Base-by-base conservation (phyloP, 2,329 filamentous ascomycete genomes). In the Didymella exigua region DNA sequence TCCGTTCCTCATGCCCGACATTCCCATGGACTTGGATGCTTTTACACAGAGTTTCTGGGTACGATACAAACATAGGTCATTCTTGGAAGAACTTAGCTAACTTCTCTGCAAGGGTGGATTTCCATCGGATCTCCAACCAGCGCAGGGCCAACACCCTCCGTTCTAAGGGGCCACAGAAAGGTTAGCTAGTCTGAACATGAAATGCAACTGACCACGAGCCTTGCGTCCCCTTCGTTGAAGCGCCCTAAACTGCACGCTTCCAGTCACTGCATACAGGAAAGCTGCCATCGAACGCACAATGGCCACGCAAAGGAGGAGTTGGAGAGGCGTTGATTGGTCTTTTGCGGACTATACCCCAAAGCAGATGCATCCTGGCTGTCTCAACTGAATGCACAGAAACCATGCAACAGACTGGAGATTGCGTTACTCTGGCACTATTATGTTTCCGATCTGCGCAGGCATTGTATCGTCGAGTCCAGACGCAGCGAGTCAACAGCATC, bases 11-110 rank as follows among this genome's bases (percentile, higher is more conserved):
- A 60, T 61, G 46, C 43, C 51, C 11, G 61, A 66, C 24, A 58
- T 63, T 33, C 46, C 61, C 2, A 67, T 70, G 59, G 63, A 70
- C 30, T 47, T 71, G n/a, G 62, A 62, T 13, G 21, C 47, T 7
- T 56, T 58, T 16, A 50, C 52, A 7, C 53, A 62, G 13, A 40
- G 49, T n/a, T 67, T 69, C 29, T 72, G 68, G 68, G 69, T 69
- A 56, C 21, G 5, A 30, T 3, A 16, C 4, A 13, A 26, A 23
- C 16, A 8, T 4, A 18, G 5, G 11, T n/a, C n/a, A n/a, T 9
- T 43, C 13, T 5, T 9, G 10, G 5, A 14, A 16, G 11, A 13
- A 4, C 11, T 21, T 21, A 4, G 21, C 52, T 55, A 23, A 55
- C 18, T 5, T 24, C 1, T 7, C 11, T 14, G 16, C n/a, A 30